Evolutionary conservation across 2,329 filamentous ascomycete species (phyloP), one percentile per base, ranked within the genome.

Genomic region (Akanthomyces dipterigenus): DNA sequence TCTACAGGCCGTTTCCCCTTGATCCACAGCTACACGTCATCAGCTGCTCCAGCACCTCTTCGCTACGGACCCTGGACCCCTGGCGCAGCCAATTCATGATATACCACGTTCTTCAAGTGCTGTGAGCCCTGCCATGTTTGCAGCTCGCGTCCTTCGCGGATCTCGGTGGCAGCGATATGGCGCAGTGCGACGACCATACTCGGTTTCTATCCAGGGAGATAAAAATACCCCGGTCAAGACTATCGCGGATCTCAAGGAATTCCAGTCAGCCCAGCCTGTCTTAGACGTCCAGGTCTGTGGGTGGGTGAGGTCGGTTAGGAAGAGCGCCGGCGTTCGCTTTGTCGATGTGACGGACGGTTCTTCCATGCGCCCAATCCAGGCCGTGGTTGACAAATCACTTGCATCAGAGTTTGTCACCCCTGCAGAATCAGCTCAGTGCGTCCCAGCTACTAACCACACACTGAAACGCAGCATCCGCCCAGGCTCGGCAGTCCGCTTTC

Each of bases 311-410:
- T 93, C 91, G 4, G 87, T 96, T 63, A 84, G 93, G 64, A 90
- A 91, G 72, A 92, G 96, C 79, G 96, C 97, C 73, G 83, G 83
- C 24, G 81, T 89, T 63, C 87, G 89, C 5, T 98, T 99, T 76
- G 88, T 93, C 57, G 85, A 91, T 63, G 80, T 98, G 57, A 88
- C 88, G 12, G 95, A 99, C 78, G 95, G 95, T 49, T 96, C 92
- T 14, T 91, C 89, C 46, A 79, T 90, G 66, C 80, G 87, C 64
- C 80, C 90, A 31, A 74, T 98, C 60, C 95, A 99, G 77, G 91
- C 88, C 50, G 86, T 96, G 51, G 77, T 96, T 67, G 85, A 85
- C 60, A 88, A 89, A 65, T 80, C 83, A 51, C 81, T 91, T 70
- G 87, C 88, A 66, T 80, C 87, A 75, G 84, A 87, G 91, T 96